These are phyloP conservation scores for Penicillium cataractarum DNA, from an alignment of 495 filamentous ascomycete species.

Conservation along the genomic window DNA sequence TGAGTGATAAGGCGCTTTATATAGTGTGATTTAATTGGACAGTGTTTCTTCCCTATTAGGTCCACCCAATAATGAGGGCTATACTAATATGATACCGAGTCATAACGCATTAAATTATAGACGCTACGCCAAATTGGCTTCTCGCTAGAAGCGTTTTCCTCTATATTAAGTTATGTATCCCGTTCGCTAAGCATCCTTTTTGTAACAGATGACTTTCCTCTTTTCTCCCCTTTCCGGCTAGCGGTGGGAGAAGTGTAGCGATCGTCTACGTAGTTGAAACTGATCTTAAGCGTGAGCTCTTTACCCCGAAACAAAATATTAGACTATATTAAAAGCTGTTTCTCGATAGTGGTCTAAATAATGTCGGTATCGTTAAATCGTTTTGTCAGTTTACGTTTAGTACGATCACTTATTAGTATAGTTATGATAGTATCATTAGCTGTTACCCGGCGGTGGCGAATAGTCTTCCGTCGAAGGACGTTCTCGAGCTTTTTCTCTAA, in stretches of 20 bases:
- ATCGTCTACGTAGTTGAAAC: constrained; percentile 23
- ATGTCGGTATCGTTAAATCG: constrained; percentile 23
- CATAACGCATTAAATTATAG: constrained; percentile 35
- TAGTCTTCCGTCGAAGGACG: too few relatives aligned
- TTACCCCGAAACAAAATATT: constrained; percentile 18
- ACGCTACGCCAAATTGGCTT: constrained; percentile 31
- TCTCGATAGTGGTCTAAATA: constrained; percentile 22
- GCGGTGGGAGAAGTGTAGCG: too few relatives aligned
- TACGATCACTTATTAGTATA: too few relatives aligned
- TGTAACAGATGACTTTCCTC: constrained; percentile 24
- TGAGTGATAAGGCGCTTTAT: too few relatives aligned
- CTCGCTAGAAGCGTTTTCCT: constrained; percentile 27
- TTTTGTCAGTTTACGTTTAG: too few relatives aligned
- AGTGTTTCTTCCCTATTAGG: too few relatives aligned
- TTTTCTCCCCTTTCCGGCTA: constrained; percentile 29
- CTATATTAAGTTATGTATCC: constrained; percentile 29
- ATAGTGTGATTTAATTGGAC: too few relatives aligned
- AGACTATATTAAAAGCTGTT: constrained; percentile 21
- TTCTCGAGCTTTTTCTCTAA: too few relatives aligned
- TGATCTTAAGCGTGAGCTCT: constrained; percentile 21
- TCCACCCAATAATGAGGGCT: too few relatives aligned
- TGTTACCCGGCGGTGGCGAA: too few relatives aligned
- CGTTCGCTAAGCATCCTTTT: constrained; percentile 25
- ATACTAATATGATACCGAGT: too few relatives aligned
- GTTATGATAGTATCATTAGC: too few relatives aligned